Evolutionary conservation across 331 rosid species (phyloP).

Genomic region (Pyracantha coccinea): DNA sequence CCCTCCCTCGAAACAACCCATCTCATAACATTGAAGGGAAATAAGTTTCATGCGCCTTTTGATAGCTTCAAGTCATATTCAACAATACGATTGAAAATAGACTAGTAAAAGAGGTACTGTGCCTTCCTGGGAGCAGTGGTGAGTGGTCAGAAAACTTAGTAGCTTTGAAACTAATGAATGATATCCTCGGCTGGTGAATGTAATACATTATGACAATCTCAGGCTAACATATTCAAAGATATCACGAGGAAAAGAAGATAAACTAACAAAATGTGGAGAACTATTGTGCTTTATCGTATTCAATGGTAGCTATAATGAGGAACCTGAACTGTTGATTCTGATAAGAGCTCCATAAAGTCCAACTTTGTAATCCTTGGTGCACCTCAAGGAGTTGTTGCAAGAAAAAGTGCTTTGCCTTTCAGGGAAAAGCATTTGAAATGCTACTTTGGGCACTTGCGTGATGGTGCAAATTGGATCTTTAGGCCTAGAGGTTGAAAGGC

Average conservation of each 20-base stretch:
- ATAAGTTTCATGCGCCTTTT: no score
- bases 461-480: not conserved
- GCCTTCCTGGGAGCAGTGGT: not conserved
- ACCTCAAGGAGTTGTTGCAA: not conserved
- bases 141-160: not conserved
- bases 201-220: not conserved
- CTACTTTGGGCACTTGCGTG: not conserved
- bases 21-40: no score
- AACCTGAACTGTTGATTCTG: not conserved
- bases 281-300: not conserved
- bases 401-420: not conserved
- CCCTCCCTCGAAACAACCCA: no score
- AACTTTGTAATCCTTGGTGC: not conserved
- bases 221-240: not conserved
- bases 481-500: not conserved
- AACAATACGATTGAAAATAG: not conserved
- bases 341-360: not conserved
- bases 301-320: not conserved
- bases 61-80: not conserved
- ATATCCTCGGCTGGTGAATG: not conserved
- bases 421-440: not conserved
- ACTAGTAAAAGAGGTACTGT: not conserved
- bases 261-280: not conserved
- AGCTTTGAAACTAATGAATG: not conserved
- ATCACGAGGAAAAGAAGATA: not conserved